Evolutionary conservation across 257 asterid species (phyloP), one percentile per base, ranked within the genome.

Genomic region (Thymus quinquecostatus): DNA sequence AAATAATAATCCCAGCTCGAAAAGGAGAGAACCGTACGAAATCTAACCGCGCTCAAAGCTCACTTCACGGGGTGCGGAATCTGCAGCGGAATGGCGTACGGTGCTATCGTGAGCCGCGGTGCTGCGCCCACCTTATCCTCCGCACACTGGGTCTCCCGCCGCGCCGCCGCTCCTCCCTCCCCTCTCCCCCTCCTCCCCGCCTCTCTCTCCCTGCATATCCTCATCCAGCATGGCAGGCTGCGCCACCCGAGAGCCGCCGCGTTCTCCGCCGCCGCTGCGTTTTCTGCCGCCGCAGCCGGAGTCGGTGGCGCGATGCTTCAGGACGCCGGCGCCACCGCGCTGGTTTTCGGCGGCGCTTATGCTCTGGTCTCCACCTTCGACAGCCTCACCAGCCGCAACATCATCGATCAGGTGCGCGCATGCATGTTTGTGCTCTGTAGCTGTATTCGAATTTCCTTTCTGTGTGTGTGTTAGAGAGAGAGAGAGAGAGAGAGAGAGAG

Each of bases 301-400:
- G 61, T 43, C 14, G 82, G 74, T 13, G 82, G 53, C 3, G 49
- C 79, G 2, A 63, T 78, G 63, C 45, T 86, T 13, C 91, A 83
- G 78, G 98, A 94, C 57, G 86, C 85, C 75, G 92, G 91, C 34
- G 96, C 98, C 56, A 79, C 97, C 63, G 91, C 83, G 33, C 66
- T 83, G 60, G 92, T 89, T 10, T 75, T 88, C 58, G 82, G 82
- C 75, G 97, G 96, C 40, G 97, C 92, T 34, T 89, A 94, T 68
- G 91, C 81, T 60, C 88, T 91, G 6, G 96, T 94, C 58, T 89
- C 96, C 71, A 71, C 82, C 64, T 94, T 94, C 78, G 89, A 89
- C 61, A 44, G 61, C 77, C 86, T 94, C 78, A 89, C 96, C 0
- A 77, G 78, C 78, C 88, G 88, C 75, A 81, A 83, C 29, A 77